Conservation (phyloP, 805 yeast species). For the Alloascoidea hylecoeti region DNA sequence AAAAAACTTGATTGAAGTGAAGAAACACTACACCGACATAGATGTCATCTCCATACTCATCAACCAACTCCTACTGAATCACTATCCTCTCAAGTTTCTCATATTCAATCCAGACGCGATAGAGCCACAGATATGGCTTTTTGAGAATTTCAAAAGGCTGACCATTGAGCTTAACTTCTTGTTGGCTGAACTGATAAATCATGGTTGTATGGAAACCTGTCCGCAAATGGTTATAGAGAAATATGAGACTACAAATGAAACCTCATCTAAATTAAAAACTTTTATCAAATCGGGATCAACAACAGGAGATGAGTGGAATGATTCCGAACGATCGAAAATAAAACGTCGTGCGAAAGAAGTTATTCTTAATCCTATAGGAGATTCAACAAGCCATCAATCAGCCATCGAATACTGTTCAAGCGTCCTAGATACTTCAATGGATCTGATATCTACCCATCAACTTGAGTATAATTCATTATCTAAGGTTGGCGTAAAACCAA, state of each 20-base stretch:
- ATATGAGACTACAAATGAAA: too few relatives aligned
- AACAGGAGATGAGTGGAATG: background rate
- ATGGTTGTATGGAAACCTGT: background rate
- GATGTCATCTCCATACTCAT: background rate
- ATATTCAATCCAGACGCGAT: background rate
- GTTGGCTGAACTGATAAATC: background rate
- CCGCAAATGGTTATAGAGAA: background rate
- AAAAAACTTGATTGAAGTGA: too few relatives aligned
- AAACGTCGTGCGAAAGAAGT: background rate
- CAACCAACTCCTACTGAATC: background rate
- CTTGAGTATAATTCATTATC: background rate
- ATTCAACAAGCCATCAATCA: background rate
- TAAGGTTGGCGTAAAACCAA: background rate
- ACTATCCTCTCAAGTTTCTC: background rate
- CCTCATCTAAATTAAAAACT: too few relatives aligned
- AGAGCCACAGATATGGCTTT: background rate
- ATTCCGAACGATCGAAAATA: background rate
- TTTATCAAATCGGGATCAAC: background rate
- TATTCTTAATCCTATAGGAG: background rate
- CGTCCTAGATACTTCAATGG: background rate
- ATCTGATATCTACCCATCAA: background rate
- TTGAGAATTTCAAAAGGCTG: conserved; percentile 1
- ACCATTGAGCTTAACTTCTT: background rate
- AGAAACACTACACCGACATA: background rate
- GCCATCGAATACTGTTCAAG: background rate